A percentile compares a stretch with the other conserved stretches of the same genome.
These are phyloP conservation scores for Hygrophoropsis aurantiaca DNA, from an alignment of 768 basidiomycete genomes.

Conservation along the genomic window DNA sequence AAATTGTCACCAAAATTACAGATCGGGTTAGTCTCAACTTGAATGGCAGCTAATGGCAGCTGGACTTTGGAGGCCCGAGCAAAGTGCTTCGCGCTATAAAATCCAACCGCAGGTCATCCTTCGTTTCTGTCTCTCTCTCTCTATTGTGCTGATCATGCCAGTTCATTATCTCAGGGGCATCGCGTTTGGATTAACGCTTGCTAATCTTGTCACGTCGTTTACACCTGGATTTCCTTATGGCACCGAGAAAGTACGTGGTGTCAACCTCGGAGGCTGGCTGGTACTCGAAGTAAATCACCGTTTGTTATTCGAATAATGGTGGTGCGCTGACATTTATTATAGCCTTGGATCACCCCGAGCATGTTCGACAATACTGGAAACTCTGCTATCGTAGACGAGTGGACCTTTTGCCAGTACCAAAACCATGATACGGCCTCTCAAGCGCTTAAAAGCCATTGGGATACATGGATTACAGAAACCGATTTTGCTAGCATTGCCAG, in stretches of 20 bases:
- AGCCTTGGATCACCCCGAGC: slow-evolving; percentile 80
- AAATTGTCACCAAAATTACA: too few relatives aligned
- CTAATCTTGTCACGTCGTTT: slow-evolving; percentile 7
- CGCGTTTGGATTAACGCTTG: slow-evolving; percentile 1
- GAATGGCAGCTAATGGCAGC: too few relatives aligned
- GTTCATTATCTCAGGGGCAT: not conserved
- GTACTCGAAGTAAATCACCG: slow-evolving; percentile 20
- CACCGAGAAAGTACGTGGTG: slow-evolving; percentile 27
- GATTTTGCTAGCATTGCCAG: slow-evolving; percentile 77
- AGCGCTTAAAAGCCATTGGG: slow-evolving; percentile 66
- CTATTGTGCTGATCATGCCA: slow-evolving; percentile 1
- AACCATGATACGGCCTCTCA: slow-evolving; percentile 43
- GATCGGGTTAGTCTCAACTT: too few relatives aligned
- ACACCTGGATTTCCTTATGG: slow-evolving; percentile 27
- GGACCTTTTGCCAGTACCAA: slow-evolving; percentile 56
- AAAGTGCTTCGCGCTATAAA: too few relatives aligned
- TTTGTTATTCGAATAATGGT: too few relatives aligned
- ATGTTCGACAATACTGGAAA: slow-evolving; percentile 69
- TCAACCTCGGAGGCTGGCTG: slow-evolving; percentile 36
- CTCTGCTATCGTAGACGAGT: slow-evolving; percentile 32
- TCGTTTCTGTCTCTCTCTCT: too few relatives aligned
- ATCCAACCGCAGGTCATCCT: too few relatives aligned
- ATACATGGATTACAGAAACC: slow-evolving; percentile 79
- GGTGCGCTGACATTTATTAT: not conserved
- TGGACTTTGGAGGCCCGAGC: too few relatives aligned